Conservation (phyloP, 2,329 filamentous ascomycete species). For the Aspergillus sp. region DNA sequence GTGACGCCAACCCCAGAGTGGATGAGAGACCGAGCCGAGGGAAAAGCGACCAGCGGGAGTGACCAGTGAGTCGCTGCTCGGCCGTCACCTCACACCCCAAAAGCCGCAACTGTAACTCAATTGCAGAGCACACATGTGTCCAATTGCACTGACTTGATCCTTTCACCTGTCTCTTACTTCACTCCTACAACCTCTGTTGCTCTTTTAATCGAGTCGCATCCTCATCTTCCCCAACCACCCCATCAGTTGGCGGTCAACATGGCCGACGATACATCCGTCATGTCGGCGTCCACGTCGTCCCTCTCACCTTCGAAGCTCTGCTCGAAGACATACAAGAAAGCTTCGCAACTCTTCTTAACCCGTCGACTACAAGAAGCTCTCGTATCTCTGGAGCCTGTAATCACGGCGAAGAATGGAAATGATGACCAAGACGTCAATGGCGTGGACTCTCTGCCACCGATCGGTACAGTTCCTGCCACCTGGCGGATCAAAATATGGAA, state of each 20-base stretch:
- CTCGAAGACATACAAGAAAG: slow-evolving; percentile 90
- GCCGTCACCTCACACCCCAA: background rate
- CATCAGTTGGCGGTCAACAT: slow-evolving; percentile 27
- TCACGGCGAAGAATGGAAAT: slow-evolving; percentile 57
- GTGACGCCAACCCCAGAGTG: slow-evolving; percentile 28
- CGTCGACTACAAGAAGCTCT: slow-evolving; percentile 88
- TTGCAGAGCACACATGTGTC: slow-evolving; percentile 10
- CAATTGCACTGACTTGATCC: background rate
- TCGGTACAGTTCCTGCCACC: slow-evolving; percentile 75
- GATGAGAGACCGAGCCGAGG: slow-evolving; percentile 30
- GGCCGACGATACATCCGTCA: slow-evolving; percentile 29
- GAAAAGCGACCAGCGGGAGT: slow-evolving; percentile 26
- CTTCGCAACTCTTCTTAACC: slow-evolving; percentile 91
- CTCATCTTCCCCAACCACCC: slow-evolving; percentile 7
- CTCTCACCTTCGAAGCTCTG: slow-evolving; percentile 63
- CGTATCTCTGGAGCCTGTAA: slow-evolving; percentile 78
- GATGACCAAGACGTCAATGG: slow-evolving; percentile 44
- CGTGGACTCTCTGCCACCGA: slow-evolving; percentile 59
- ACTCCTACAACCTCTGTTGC: background rate
- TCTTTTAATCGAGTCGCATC: background rate
- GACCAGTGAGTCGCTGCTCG: background rate
- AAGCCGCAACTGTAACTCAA: slow-evolving; percentile 2
- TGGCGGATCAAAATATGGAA: slow-evolving; percentile 96
- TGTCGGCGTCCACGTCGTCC: slow-evolving; percentile 58
- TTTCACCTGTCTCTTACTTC: background rate